These are phyloP conservation scores for Cicer pinnatifidum DNA, from an alignment of 306 rosid species.

Conservation along the genomic window DNA sequence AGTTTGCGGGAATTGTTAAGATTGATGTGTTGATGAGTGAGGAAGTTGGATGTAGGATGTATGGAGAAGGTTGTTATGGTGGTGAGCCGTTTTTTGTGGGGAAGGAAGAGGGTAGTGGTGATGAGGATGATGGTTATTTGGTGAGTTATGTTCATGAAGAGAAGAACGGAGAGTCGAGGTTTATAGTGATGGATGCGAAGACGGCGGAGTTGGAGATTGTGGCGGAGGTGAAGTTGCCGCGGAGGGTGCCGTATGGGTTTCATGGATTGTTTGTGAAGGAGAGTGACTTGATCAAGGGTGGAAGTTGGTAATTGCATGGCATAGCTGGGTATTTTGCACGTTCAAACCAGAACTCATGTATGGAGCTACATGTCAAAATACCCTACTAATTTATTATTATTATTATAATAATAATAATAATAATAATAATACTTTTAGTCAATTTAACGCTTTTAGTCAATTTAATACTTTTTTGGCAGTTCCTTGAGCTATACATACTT, in stretches of 20 bases:
- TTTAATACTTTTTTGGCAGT: too few species aligned
- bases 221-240: slow-evolving; percentile 77
- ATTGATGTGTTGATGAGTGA: slow-evolving; percentile 61
- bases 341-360: too few species aligned
- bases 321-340: too few species aligned
- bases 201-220: slow-evolving; percentile 73
- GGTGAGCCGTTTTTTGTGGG: slow-evolving; percentile 91
- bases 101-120: slow-evolving; percentile 41
- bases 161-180: slow-evolving; percentile 65
- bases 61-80: slow-evolving; percentile 70
- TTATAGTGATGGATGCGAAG: slow-evolving; percentile 84
- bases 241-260: slow-evolving; percentile 86
- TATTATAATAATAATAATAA: too few species aligned
- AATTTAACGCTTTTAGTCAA: too few species aligned
- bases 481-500: too few species aligned
- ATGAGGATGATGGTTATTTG: slow-evolving; percentile 75
- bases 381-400: too few species aligned
- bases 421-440: too few species aligned
- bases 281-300: slow-evolving; percentile 48
- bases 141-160: slow-evolving; percentile 75
- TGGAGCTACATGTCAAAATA: too few species aligned
- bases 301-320: too few species aligned
- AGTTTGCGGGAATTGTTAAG: slow-evolving; percentile 83
- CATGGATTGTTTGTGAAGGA: slow-evolving; percentile 85
- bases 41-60: slow-evolving; percentile 68